Percentiles rank a stretch among this genome's conserved stretches.
These are phyloP conservation scores for Vigna nakashimae DNA, from an alignment of 306 rosid species.

Conservation along the genomic window DNA sequence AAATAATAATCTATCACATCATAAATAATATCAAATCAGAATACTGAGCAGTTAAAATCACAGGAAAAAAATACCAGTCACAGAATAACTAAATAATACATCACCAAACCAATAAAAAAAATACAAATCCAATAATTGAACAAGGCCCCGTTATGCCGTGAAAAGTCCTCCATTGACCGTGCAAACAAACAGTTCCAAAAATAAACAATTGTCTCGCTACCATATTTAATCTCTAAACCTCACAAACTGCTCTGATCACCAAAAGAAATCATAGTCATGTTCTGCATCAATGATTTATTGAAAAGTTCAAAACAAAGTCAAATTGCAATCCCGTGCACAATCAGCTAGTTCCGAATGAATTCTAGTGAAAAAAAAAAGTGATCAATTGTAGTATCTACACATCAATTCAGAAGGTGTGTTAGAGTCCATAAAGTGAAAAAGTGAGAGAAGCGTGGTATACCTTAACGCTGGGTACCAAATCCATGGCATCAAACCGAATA, in stretches of 20 bases:
- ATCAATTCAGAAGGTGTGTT: neutral
- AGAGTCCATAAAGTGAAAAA: conserved; percentile 1
- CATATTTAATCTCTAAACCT: neutral
- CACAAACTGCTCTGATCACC: neutral
- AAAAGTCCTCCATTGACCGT: neutral
- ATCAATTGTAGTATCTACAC: no score
- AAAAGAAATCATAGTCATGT: neutral
- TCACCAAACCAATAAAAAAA: neutral
- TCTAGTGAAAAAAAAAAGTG: neutral
- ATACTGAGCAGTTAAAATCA: neutral
- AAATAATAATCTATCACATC: conserved; percentile 5
- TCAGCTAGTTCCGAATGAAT: neutral
- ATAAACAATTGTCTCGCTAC: neutral
- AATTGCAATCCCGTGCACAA: conserved; percentile 16
- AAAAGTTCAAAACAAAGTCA: neutral
- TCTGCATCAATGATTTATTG: neutral
- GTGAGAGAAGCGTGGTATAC: conserved; percentile 41
- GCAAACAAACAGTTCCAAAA: neutral
- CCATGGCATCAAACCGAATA: conserved; percentile 58
- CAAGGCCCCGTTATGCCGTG: neutral
- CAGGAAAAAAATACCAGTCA: neutral
- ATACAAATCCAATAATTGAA: neutral
- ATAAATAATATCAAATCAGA: neutral
- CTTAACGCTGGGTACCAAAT: conserved; percentile 76
- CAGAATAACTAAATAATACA: neutral